Evolutionary conservation across 2,329 filamentous ascomycete genomes (phyloP).

Genomic region (Penicillium sclerotigenum): DNA sequence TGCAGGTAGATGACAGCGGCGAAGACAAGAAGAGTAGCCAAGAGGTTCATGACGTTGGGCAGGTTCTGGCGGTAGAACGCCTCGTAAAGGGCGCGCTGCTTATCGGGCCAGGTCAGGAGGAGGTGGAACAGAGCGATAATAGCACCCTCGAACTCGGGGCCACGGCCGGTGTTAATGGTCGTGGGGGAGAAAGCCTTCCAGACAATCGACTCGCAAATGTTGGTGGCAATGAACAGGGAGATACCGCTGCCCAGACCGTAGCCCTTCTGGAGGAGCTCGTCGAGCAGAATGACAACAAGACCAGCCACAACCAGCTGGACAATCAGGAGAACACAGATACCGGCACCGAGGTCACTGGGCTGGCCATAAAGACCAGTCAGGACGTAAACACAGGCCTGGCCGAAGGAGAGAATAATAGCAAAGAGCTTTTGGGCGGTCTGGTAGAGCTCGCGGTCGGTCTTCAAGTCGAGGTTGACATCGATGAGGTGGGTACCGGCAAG

Average conservation of each 20-base stretch:
- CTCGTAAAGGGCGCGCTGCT: slow-evolving; percentile 96
- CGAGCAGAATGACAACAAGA: slow-evolving; percentile 97
- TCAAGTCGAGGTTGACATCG: slow-evolving; percentile 99
- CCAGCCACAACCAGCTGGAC: slow-evolving; percentile 97
- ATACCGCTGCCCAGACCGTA: slow-evolving; percentile 98
- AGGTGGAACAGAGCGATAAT: slow-evolving; percentile 98
- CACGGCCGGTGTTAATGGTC: slow-evolving; percentile 98
- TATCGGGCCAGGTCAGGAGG: slow-evolving; percentile 97
- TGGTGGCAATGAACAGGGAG: slow-evolving; percentile 98
- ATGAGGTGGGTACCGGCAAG: slow-evolving; percentile 99
- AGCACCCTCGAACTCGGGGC: slow-evolving; percentile 97
- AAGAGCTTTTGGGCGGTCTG: slow-evolving; percentile 99
- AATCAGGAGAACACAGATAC: slow-evolving; percentile 96
- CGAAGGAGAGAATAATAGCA: slow-evolving; percentile 95
- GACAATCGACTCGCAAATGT: slow-evolving; percentile 99
- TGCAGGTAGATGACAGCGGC: slow-evolving; percentile 98
- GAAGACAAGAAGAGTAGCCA: slow-evolving; percentile 90
- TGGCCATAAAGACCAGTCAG: slow-evolving; percentile 97
- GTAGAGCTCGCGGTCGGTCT: slow-evolving; percentile 99
- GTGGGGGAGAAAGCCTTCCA: slow-evolving; percentile 99
- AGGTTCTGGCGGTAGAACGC: slow-evolving; percentile 99
- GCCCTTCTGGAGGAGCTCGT: slow-evolving; percentile 98
- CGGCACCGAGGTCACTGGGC: slow-evolving; percentile 92
- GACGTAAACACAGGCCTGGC: slow-evolving; percentile 96
- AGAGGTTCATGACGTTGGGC: slow-evolving; percentile 98